These are phyloP conservation scores for Suillus lakei DNA, from an alignment of 768 basidiomycete genomes.

Conservation along the genomic window DNA sequence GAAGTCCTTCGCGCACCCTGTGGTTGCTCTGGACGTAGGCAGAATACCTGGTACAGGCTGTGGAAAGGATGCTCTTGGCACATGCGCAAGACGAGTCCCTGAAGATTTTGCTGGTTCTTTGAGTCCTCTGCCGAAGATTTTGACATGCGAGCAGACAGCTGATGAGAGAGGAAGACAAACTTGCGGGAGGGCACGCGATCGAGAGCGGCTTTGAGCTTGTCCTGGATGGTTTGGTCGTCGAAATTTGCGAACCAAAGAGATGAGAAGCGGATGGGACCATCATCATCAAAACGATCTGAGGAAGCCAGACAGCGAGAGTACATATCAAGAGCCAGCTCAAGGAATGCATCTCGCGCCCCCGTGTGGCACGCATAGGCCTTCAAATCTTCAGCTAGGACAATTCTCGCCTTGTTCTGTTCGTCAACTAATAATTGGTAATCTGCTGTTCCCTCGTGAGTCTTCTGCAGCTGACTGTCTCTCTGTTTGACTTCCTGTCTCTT, in stretches of 20 bases:
- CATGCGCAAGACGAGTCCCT: conserved; percentile 71
- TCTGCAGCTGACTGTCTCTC: conserved; percentile 43
- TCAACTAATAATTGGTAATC: conserved; percentile 38
- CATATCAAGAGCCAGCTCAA: conserved; percentile 82
- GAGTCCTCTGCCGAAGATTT: conserved; percentile 37
- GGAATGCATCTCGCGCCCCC: conserved; percentile 59
- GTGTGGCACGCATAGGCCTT: conserved; percentile 45
- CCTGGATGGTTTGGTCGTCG: conserved; percentile 55
- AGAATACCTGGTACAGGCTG: conserved; percentile 87
- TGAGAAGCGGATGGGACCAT: conserved; percentile 78
- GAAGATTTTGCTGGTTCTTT: conserved; percentile 62
- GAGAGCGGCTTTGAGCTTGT: conserved; percentile 49
- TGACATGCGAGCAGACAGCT: conserved; percentile 89
- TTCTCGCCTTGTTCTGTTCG: conserved; percentile 48
- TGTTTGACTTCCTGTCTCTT: conserved; percentile 72
- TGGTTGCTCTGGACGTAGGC: conserved; percentile 51
- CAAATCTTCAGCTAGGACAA: conserved; percentile 59
- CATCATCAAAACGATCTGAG: conserved; percentile 77
- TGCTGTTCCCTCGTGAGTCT: conserved; percentile 21
- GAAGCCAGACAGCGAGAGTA: conserved; percentile 75
- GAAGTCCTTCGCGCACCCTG: conserved; percentile 48
- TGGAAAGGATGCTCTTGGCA: conserved; percentile 94
- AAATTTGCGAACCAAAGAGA: conserved; percentile 95
- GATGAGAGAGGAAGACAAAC: conserved; percentile 91
- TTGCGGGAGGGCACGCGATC: conserved; percentile 79